Evolutionary conservation across 2,329 filamentous ascomycete genomes (phyloP), one percentile per base, ranked within the genome.

Genomic region (Penicillium sp.): DNA sequence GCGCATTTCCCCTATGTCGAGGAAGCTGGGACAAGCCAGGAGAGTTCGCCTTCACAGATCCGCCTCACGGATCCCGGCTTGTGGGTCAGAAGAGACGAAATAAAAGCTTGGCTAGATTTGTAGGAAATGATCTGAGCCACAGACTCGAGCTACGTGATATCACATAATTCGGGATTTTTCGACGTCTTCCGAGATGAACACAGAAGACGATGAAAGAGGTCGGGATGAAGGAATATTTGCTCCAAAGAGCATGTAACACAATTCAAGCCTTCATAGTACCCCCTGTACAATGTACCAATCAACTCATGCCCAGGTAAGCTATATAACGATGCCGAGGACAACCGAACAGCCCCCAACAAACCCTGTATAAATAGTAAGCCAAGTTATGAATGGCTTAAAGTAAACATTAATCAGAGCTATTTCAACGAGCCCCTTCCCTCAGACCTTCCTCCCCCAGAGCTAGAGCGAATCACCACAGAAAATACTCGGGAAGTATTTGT

Each of bases 21-120:
- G 1, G 4, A 35, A 30, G 9, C 4, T 14, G 9, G 12, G 19
- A 2, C 4, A 35, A 37, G 6, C 4, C 8, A 9, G 12, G 5
- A 28, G 17, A 44, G 16, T 12, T 35, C 12, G 4, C 17, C n/a
- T 42, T 25, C 37, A 42, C 12, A 14, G 35, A 53, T 47, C 35
- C 10, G 12, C 36, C 35, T 37, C 50, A 26, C 28, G 25, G 37
- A 49, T 26, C 37, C 14, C 31, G 31, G 25, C 40, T 44, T 55
- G 26, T 44, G 46, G 46, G 33, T 40, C 46, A 50, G 25, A 17
- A 26, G 9, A 40, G 10, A 30, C 9, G 25, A 17, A 9, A n/a
- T 14, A 14, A 48, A 55, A 55, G 52, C 52, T 50, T 50, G 33
- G 40, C 52, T 44, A 2, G 7, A 35, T 9, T 31, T 47, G 42